Evolutionary conservation across 352 stramenopile species (phyloP), one percentile per base, ranked within the genome.

Genomic region (Phytophthora ohioensis): DNA sequence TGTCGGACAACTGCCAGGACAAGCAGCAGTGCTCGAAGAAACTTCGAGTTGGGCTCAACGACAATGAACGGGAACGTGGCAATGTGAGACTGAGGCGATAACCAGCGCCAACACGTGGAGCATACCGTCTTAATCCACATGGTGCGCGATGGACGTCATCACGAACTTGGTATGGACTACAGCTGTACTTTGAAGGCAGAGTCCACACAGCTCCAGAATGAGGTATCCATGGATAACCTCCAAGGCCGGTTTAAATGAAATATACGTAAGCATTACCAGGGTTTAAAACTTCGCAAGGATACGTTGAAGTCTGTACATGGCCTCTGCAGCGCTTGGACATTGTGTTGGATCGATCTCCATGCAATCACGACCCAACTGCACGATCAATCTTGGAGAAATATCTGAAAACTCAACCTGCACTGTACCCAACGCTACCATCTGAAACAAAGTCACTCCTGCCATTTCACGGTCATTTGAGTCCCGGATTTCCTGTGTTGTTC

Each of bases 261-360:
- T 27, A 27, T 27, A 27, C 1, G 21, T 27, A 27, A 27, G 21
- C 21, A 27, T 27, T 27, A 27, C 21, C 21, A 27, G 21, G 21
- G 21, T 27, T 27, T 27, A 27, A 27, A 27, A 27, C 1, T 27
- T 27, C 21, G 49, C 35, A 0, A 55, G 30, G 60, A 51, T 57
- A 36, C 10, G 10, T 53, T 76, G 76, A 5, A 81, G 21, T 13
- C 56, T 58, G 51, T 80, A 73, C 34, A 82, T 39, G 1, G 59
- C 63, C 30, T 84, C 62, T 6, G 66, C 63, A 15, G 70, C 63
- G 8, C 59, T 76, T 1, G 76, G 67, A 2, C 73, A 66, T 15
- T 75, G 35, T 0, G n/a, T 38, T n/a, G 73, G 58, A 34, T 77
- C 62, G 8, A 75, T 41, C 5, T 43, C 17, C 10, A 71, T 64